phyloP scores from a whole-genome alignment of 192 early-diverging fungal species.

The Podila epicladia region DNA sequence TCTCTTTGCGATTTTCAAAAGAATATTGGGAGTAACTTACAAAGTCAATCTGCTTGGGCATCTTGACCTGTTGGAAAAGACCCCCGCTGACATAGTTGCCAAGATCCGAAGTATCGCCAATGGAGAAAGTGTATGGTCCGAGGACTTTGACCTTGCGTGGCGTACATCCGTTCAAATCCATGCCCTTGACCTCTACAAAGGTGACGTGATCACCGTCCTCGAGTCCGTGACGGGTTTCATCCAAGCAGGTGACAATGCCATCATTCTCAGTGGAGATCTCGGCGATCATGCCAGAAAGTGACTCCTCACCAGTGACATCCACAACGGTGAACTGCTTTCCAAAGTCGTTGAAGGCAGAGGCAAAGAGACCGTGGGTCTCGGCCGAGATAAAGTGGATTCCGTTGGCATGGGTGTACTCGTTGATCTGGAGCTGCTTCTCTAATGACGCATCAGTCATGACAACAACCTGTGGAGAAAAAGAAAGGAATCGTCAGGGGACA shows the following conservation, averaged over 20 bases:
- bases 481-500: neutral
- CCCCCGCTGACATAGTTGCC: slow-evolving; percentile 86
- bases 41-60: slow-evolving; percentile 87
- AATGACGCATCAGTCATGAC: slow-evolving; percentile 88
- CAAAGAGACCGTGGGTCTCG: slow-evolving; percentile 92
- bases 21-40: slow-evolving; percentile 56
- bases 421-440: slow-evolving; percentile 83
- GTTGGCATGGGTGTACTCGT: slow-evolving; percentile 79
- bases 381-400: slow-evolving; percentile 89
- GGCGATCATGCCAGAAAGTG: slow-evolving; percentile 92
- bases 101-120: slow-evolving; percentile 87
- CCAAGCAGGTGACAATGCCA: slow-evolving; percentile 93
- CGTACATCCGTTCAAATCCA: slow-evolving; percentile 86
- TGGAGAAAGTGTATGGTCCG: slow-evolving; percentile 97
- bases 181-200: slow-evolving; percentile 93
- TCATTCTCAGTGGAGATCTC: slow-evolving; percentile 78
- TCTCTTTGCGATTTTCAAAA: too few relatives aligned
- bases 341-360: slow-evolving; percentile 96
- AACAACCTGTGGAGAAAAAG: slow-evolving; percentile 66
- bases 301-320: slow-evolving; percentile 94
- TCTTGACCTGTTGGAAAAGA: slow-evolving; percentile 96
- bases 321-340: slow-evolving; percentile 85
- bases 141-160: slow-evolving; percentile 87
- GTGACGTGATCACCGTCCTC: slow-evolving; percentile 97
- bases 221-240: slow-evolving; percentile 97